Base-by-base conservation (phyloP, 768 basidiomycete species). In the Dendrothele bispora region DNA sequence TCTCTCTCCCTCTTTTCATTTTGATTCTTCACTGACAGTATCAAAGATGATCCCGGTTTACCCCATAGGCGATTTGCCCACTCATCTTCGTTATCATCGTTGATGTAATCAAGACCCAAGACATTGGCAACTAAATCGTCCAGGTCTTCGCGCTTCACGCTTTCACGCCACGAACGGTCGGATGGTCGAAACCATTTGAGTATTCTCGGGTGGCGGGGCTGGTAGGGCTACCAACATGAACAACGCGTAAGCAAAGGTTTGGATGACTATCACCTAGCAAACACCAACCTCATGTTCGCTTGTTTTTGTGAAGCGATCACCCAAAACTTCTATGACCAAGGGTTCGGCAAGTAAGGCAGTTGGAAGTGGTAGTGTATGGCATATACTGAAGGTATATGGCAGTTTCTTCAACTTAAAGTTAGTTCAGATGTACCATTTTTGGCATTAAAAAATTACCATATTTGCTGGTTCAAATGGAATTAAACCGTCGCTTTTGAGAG, bases 291-390 rank as follows among this genome's bases (percentile, higher is more conserved):
- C 69, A 59, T 79, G 78, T 21, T 67, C 54, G 0, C 71, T 68
- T n/a, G 82, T 66, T 60, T 88, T 89, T 25, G 85, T 86, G 57
- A 92, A 95, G 2, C 91, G 88, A 4, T 88, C 92, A 11, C 92
- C 91, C 50, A 80, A 83, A 4, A 95, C 58, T 56, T 93, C 91
- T 2, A 75, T 82, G 4, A 88, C 70, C 14, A 91, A 56, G 2
- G 91, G 91, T 24, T 67, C 66, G 10, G 67, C 63, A 21, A 95
- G 67, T 49, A 93, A 61, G 3, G 82, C 63, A 0, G 68, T 60
- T 4, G 92, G 92, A 3, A 66, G 67, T 1, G 62, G 49, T 15
- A 88, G 67, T 1, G 75, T 72, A 4, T 61, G 57, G 17, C 75
- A 74, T 15, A 89, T 46, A 0, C 67, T 68, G 55, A 80, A 80